phyloP scores from a whole-genome alignment of 192 early-diverging fungal species.

The Podila clonocystis region DNA sequence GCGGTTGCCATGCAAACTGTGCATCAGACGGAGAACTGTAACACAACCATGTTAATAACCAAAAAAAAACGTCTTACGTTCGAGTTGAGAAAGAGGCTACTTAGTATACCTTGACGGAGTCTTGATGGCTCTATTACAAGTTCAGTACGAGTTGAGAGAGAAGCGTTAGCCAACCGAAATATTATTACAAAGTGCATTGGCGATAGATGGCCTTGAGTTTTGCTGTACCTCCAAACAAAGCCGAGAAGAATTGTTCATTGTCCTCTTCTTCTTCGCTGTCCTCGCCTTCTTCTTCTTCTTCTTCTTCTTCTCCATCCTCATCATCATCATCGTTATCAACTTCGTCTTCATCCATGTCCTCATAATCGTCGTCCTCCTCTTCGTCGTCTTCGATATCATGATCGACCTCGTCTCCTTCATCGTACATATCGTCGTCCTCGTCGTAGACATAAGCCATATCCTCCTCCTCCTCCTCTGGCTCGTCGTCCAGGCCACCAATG shows the following conservation, averaged over 20 bases:
- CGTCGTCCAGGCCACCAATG: not conserved
- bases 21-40: slow-evolving; percentile 4
- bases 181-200: not conserved
- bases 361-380: slow-evolving; percentile 15
- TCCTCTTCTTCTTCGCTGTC: slow-evolving; percentile 9
- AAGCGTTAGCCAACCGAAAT: not conserved
- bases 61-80: not conserved
- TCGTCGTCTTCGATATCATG: slow-evolving; percentile 30
- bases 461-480: not conserved
- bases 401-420: slow-evolving; percentile 14
- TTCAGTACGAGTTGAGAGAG: not conserved
- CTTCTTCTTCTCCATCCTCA: slow-evolving; percentile 17
- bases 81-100: not conserved
- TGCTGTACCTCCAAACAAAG: not conserved
- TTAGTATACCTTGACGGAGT: not conserved
- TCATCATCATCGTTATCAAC: slow-evolving; percentile 15
- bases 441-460: slow-evolving; percentile 1
- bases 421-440: slow-evolving; percentile 4
- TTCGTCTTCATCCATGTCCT: slow-evolving; percentile 37
- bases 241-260: not conserved
- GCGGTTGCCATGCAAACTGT: not conserved
- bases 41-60: not conserved
- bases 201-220: not conserved
- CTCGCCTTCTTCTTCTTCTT: slow-evolving; percentile 3
- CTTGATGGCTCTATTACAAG: not conserved